These are phyloP conservation scores for Fusarium circinatum DNA, from an alignment of 2,329 filamentous ascomycete genomes.

Conservation along the genomic window DNA sequence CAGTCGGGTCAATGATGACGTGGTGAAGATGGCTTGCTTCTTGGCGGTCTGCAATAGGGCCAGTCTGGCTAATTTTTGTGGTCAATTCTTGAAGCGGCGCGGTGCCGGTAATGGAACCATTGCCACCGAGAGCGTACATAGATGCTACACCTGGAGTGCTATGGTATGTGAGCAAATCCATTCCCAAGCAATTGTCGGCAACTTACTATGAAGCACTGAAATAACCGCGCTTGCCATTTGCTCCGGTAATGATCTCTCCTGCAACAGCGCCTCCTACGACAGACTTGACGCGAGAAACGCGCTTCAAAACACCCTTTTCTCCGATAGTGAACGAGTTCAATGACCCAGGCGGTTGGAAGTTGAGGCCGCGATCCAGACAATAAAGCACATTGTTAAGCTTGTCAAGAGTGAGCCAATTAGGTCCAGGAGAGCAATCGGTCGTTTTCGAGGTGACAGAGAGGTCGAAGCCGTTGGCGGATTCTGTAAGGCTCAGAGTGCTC, in stretches of 20 bases:
- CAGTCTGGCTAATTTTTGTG: conserved; percentile 30
- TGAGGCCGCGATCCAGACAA: conserved; percentile 33
- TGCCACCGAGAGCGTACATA: conserved; percentile 21
- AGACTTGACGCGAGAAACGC: conserved; percentile 21
- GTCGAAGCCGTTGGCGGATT: not conserved
- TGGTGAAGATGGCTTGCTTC: conserved; percentile 40
- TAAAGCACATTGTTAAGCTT: conserved; percentile 29
- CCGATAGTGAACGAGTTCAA: conserved; percentile 38
- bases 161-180: not conserved
- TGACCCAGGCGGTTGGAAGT: conserved; percentile 17
- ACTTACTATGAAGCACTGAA: conserved; percentile 40
- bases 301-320: conserved; percentile 11
- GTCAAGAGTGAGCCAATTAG: conserved; percentile 36
- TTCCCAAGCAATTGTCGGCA: fast-evolving
- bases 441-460: conserved; percentile 21
- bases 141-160: conserved; percentile 31
- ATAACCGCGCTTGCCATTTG: conserved; percentile 26
- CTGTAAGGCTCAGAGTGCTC: conserved; percentile 28
- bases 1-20: conserved; percentile 38
- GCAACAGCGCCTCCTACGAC: conserved; percentile 30
- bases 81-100: conserved; percentile 30
- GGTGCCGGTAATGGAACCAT: conserved; percentile 28
- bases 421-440: conserved; percentile 26
- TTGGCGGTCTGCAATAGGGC: conserved; percentile 33
- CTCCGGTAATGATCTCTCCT: conserved; percentile 29